Evolutionary conservation across 2,329 filamentous ascomycete genomes (phyloP).

Genomic region (Aspergillus cejpii): DNA sequence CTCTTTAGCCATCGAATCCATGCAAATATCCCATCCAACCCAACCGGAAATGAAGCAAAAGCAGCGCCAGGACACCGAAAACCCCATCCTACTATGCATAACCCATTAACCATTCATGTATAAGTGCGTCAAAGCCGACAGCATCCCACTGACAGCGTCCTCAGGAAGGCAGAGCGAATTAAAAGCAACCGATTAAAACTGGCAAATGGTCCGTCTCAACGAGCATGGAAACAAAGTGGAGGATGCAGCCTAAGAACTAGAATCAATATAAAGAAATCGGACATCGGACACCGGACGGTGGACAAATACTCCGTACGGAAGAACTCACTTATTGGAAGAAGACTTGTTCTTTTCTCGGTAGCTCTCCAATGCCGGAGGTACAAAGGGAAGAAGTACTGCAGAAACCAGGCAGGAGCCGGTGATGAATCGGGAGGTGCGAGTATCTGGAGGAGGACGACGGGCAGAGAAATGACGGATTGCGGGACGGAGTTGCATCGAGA

Average conservation of each 20-base stretch:
- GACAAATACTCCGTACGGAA: neutral
- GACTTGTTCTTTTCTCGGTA: slow-evolving; percentile 37
- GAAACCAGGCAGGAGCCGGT: slow-evolving; percentile 39
- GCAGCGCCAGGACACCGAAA: neutral
- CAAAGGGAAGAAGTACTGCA: slow-evolving; percentile 42
- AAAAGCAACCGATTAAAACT: neutral
- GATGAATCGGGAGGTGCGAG: slow-evolving; percentile 36
- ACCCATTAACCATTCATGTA: neutral
- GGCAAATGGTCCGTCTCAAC: slow-evolving; percentile 18
- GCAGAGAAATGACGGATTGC: slow-evolving; percentile 43
- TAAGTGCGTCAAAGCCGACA: neutral
- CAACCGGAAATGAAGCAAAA: neutral
- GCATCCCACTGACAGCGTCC: neutral
- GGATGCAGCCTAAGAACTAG: slow-evolving; percentile 28
- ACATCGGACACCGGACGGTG: slow-evolving; percentile 1
- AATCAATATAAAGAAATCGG: neutral
- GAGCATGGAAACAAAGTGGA: slow-evolving; percentile 40
- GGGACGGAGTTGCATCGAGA: slow-evolving; percentile 26
- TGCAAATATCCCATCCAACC: neutral
- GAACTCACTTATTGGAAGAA: slow-evolving; percentile 35
- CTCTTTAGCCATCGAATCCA: neutral
- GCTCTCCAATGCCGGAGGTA: slow-evolving; percentile 44
- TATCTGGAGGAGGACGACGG: slow-evolving; percentile 36
- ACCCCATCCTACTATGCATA: neutral
- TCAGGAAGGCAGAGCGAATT: neutral